phyloP scores from a whole-genome alignment of 2,329 filamentous ascomycete species.

The Nemania sp. region DNA sequence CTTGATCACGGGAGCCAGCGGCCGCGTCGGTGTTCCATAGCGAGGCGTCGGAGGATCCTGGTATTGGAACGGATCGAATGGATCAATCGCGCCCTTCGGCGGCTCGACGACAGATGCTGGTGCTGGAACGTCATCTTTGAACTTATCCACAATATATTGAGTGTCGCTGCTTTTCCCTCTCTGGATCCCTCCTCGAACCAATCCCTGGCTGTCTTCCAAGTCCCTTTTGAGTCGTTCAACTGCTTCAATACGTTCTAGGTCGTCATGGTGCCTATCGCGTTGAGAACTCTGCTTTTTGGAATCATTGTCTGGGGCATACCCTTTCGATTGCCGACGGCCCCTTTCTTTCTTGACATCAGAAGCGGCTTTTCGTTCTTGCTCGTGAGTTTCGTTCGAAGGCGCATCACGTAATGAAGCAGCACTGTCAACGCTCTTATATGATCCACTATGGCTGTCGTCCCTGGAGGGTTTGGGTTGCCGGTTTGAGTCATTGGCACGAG shows the following conservation, averaged over 20 bases:
- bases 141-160: slow-evolving; percentile 24
- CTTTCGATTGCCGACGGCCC: slow-evolving; percentile 29
- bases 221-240: slow-evolving; percentile 31
- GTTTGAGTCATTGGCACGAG: slow-evolving; percentile 42
- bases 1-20: slow-evolving; percentile 55
- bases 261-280: slow-evolving; percentile 37
- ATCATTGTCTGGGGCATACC: slow-evolving; percentile 27
- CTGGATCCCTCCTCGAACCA: slow-evolving; percentile 40
- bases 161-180: slow-evolving; percentile 27
- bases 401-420: slow-evolving; percentile 40
- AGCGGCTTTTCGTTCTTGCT: slow-evolving; percentile 30
- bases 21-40: slow-evolving; percentile 45
- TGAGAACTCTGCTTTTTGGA: slow-evolving; percentile 30
- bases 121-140: slow-evolving; percentile 38
- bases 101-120: slow-evolving; percentile 33
- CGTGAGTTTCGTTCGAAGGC: slow-evolving; percentile 32
- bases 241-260: slow-evolving; percentile 38
- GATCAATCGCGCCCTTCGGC: slow-evolving; percentile 50
- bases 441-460: slow-evolving; percentile 29
- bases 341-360: slow-evolving; percentile 31
- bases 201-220: slow-evolving; percentile 24
- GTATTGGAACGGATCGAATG: slow-evolving; percentile 67
- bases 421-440: slow-evolving; percentile 32
- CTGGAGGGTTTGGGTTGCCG: slow-evolving; percentile 35
- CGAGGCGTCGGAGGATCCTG: slow-evolving; percentile 55